Evolutionary conservation across 1,139 yeast genomes (phyloP).

Genomic region (Protomyces pachydermus): DNA sequence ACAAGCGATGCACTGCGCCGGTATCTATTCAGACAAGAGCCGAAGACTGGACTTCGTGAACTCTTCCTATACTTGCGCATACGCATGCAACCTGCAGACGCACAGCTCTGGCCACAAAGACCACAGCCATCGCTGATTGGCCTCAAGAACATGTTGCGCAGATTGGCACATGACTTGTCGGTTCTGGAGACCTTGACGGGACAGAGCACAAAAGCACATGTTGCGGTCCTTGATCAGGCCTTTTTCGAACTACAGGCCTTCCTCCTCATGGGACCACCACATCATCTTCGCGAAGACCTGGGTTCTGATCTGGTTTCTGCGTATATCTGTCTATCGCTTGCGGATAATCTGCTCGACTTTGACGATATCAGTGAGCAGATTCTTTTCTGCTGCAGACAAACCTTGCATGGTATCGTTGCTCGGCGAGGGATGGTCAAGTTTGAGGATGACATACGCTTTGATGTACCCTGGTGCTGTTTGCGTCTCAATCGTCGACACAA

Average conservation of each 20-base stretch:
- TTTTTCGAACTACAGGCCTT: constrained; percentile 11
- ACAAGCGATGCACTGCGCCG: not conserved
- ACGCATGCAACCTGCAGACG: constrained; percentile 4
- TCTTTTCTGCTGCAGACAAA: constrained; percentile 3
- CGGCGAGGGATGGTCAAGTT: constrained; percentile 2
- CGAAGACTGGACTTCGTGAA: constrained; percentile 9
- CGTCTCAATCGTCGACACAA: not conserved
- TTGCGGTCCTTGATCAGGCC: constrained; percentile 9
- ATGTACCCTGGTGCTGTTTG: not conserved
- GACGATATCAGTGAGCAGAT: not conserved
- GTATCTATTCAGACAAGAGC: constrained; percentile 10
- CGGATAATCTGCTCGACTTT: constrained; percentile 3
- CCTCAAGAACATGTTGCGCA: constrained; percentile 9
- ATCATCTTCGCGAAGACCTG: constrained; percentile 3
- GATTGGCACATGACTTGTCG: constrained; percentile 12
- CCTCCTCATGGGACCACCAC: constrained; percentile 7
- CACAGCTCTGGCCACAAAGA: constrained; percentile 16
- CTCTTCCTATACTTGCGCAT: constrained; percentile 9
- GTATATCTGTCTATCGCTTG: constrained; percentile 1
- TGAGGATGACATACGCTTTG: not conserved
- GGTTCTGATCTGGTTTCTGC: constrained; percentile 17
- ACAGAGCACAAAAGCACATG: not conserved
- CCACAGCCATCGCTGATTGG: constrained; percentile 15
- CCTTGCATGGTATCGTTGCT: not conserved
- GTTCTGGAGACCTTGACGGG: constrained; percentile 5